phyloP scores from a whole-genome alignment of 495 filamentous ascomycete genomes.

The Xylaria longipes region DNA sequence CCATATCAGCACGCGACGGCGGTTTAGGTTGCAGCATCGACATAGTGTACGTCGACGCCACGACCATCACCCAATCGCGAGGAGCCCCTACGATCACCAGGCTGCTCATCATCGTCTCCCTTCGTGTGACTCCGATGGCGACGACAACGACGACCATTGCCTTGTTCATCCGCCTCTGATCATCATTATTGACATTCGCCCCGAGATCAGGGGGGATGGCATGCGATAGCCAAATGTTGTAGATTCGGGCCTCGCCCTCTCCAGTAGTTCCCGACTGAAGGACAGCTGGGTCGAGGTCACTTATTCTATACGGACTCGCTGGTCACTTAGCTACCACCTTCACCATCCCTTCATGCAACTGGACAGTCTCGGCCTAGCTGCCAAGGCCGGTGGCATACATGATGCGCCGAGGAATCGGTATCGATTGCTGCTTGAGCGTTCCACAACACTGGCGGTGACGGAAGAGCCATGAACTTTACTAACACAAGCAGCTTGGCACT shows the following conservation, averaged over 20 bases:
- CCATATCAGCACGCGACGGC: constrained; percentile 2
- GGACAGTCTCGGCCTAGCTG: constrained; percentile 23
- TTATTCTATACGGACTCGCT: neutral
- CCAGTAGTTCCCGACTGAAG: neutral
- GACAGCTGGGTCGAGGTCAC: neutral
- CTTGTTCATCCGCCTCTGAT: neutral
- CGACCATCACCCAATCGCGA: neutral
- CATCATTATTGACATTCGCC: neutral
- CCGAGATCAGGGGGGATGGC: neutral
- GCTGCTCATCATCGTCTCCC: neutral
- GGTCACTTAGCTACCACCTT: constrained; percentile 1
- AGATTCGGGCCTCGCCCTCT: neutral
- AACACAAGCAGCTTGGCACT: constrained; percentile 26
- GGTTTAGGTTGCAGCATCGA: neutral
- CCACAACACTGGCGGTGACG: constrained; percentile 30
- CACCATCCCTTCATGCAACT: neutral
- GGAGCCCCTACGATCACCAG: neutral
- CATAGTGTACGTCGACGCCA: constrained; percentile 5
- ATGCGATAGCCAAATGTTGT: neutral
- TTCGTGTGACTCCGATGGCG: neutral
- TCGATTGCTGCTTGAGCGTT: constrained; percentile 27
- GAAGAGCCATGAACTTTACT: constrained; percentile 10
- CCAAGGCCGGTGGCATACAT: constrained; percentile 30
- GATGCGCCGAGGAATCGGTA: constrained; percentile 19
- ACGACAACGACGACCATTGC: neutral